A percentile compares a stretch with the other conserved stretches of the same genome.
Evolutionary conservation across 345 rosid genomes (phyloP).

Genomic region (Eucalyptus polybractea): DNA sequence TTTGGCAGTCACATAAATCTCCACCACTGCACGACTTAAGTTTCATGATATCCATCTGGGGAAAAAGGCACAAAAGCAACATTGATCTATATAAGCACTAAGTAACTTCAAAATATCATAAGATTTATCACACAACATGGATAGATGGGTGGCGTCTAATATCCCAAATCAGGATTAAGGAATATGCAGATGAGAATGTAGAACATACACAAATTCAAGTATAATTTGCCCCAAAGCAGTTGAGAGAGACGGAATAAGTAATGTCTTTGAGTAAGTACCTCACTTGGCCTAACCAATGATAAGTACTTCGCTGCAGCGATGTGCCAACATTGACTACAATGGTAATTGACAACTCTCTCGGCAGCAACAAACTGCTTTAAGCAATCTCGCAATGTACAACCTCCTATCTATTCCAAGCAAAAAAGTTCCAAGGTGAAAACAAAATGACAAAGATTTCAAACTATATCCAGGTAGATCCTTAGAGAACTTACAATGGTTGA

Average conservation of each 20-base stretch:
- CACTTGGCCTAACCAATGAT: slow-evolving; percentile 18
- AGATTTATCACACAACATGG: neutral
- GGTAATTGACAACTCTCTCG: slow-evolving; percentile 58
- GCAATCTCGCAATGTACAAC: slow-evolving; percentile 59
- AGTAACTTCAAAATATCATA: neutral
- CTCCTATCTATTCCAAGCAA: slow-evolving; percentile 26
- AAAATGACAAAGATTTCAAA: neutral
- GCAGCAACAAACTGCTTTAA: slow-evolving; percentile 46
- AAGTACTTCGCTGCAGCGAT: slow-evolving; percentile 52
- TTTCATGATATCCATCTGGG: slow-evolving; percentile 37
- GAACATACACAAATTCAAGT: neutral
- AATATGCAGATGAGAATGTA: neutral
- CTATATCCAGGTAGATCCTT: neutral
- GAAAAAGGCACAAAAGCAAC: neutral
- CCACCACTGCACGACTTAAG: slow-evolving; percentile 36
- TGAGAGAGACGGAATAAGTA: neutral
- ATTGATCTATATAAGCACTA: neutral
- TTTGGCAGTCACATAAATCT: slow-evolving; percentile 57
- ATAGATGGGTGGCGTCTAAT: neutral
- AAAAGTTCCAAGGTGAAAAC: neutral
- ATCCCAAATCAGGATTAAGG: neutral
- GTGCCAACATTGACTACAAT: slow-evolving; percentile 82
- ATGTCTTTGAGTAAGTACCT: slow-evolving; percentile 20
- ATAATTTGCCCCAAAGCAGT: neutral
- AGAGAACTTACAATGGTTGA: slow-evolving; percentile 60